These are phyloP conservation scores for Solanum infundibuliforme DNA, from an alignment of 257 asterid genomes.

Conservation along the genomic window DNA sequence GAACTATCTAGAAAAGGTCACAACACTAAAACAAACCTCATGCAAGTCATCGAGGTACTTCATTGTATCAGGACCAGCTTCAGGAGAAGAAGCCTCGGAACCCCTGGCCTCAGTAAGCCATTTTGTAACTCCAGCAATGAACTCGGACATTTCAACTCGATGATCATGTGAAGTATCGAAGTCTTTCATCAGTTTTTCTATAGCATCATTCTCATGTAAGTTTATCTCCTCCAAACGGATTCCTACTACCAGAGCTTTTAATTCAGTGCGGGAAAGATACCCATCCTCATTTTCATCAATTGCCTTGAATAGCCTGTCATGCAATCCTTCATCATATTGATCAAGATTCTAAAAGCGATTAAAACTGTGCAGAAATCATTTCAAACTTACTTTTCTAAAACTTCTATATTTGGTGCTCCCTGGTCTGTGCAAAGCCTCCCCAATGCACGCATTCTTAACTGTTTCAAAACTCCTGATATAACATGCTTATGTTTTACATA, in stretches of 20 bases:
- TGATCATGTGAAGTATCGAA: slow-evolving; percentile 53
- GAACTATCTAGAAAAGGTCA: background rate
- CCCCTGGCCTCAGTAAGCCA: slow-evolving; percentile 75
- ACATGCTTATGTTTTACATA: slow-evolving; percentile 70
- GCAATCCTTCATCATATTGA: background rate
- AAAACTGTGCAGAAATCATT: background rate
- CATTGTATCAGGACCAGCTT: slow-evolving; percentile 32
- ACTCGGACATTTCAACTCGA: slow-evolving; percentile 35
- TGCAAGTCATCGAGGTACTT: slow-evolving; percentile 54
- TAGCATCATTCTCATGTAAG: slow-evolving; percentile 49
- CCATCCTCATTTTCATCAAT: slow-evolving; percentile 59
- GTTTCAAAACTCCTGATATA: slow-evolving; percentile 65
- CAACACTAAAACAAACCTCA: slow-evolving; percentile 32
- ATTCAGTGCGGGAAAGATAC: slow-evolving; percentile 44
- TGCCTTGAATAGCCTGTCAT: slow-evolving; percentile 47
- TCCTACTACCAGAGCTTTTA: slow-evolving; percentile 66
- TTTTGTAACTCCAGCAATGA: slow-evolving; percentile 40
- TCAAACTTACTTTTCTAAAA: slow-evolving; percentile 38
- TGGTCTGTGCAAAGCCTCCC: slow-evolving; percentile 62
- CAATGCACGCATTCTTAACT: slow-evolving; percentile 49
- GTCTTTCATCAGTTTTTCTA: slow-evolving; percentile 53
- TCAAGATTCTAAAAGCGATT: background rate
- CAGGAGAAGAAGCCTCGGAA: slow-evolving; percentile 5
- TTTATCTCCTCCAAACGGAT: slow-evolving; percentile 51
- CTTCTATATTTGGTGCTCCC: slow-evolving; percentile 50